Conservation (phyloP, 2,329 filamentous ascomycete genomes). For the Ophiocordyceps polyrhachis-furcata region DNA sequence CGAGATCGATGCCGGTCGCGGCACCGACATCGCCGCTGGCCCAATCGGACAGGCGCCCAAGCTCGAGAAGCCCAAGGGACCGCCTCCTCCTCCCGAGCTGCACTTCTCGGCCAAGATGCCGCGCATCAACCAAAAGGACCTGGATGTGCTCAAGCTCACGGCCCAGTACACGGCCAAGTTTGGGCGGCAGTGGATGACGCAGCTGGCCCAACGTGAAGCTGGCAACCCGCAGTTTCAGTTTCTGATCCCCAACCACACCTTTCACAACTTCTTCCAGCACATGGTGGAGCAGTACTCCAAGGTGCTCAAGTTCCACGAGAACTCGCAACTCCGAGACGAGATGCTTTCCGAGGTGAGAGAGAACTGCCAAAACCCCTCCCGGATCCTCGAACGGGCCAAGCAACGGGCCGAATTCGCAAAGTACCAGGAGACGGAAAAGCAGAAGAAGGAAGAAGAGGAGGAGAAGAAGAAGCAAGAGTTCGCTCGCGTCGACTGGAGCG, state of each 20-base stretch:
- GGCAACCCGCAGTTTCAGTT: constrained; percentile 95
- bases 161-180: constrained; percentile 87
- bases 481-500: constrained; percentile 91
- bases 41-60: constrained; percentile 43
- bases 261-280: constrained; percentile 88
- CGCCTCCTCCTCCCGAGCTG: constrained; percentile 70
- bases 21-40: constrained; percentile 60
- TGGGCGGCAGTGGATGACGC: constrained; percentile 79
- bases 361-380: constrained; percentile 63
- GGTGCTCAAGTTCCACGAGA: constrained; percentile 48
- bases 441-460: constrained; percentile 73
- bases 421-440: constrained; percentile 67
- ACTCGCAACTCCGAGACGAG: constrained; percentile 50
- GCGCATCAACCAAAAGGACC: constrained; percentile 86
- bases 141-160: constrained; percentile 56
- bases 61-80: constrained; percentile 54
- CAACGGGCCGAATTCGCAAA: constrained; percentile 76
- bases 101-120: constrained; percentile 94
- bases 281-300: constrained; percentile 87
- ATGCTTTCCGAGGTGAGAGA: constrained; percentile 53
- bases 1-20: constrained; percentile 71
- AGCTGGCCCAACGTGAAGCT: constrained; percentile 71
- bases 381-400: constrained; percentile 62
- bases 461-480: constrained; percentile 61
- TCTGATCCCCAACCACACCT: constrained; percentile 80